Evolutionary conservation across 2,329 filamentous ascomycete species (phyloP).

Genomic region (Cordyceps militaris): DNA sequence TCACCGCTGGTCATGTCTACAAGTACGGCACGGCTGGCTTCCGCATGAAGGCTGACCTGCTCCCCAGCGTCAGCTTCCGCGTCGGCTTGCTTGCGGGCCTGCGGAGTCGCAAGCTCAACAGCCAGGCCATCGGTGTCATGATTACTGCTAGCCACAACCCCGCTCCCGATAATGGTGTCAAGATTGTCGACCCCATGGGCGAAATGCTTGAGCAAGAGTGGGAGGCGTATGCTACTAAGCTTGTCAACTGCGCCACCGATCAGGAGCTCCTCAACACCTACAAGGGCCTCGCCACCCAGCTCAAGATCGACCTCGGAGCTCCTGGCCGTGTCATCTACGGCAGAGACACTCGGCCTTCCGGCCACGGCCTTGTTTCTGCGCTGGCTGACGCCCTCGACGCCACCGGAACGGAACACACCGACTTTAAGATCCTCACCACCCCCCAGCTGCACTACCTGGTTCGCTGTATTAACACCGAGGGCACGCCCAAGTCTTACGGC

Average conservation of each 20-base stretch:
- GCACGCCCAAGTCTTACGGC: conserved; percentile 80
- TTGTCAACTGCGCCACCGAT: conserved; percentile 78
- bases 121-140: conserved; percentile 93
- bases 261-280: conserved; percentile 71
- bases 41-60: conserved; percentile 66
- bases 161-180: conserved; percentile 83
- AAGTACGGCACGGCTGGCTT: conserved; percentile 63
- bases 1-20: conserved; percentile 48
- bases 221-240: conserved; percentile 80
- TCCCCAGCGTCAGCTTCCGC: conserved; percentile 87
- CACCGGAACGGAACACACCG: conserved; percentile 64
- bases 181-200: conserved; percentile 94
- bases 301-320: conserved; percentile 65
- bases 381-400: conserved; percentile 74
- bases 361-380: conserved; percentile 72
- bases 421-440: conserved; percentile 89
- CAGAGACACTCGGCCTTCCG: conserved; percentile 87
- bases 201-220: conserved; percentile 97
- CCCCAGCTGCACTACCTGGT: conserved; percentile 98
- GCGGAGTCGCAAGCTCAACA: conserved; percentile 80
- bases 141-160: conserved; percentile 93
- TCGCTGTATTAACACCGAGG: conserved; percentile 87
- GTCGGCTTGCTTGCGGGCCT: conserved; percentile 85
- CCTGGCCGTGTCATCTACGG: conserved; percentile 81
- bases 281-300: conserved; percentile 63